Conservation (phyloP, 257 asterid genomes). For the Scutellaria baicalensis region DNA sequence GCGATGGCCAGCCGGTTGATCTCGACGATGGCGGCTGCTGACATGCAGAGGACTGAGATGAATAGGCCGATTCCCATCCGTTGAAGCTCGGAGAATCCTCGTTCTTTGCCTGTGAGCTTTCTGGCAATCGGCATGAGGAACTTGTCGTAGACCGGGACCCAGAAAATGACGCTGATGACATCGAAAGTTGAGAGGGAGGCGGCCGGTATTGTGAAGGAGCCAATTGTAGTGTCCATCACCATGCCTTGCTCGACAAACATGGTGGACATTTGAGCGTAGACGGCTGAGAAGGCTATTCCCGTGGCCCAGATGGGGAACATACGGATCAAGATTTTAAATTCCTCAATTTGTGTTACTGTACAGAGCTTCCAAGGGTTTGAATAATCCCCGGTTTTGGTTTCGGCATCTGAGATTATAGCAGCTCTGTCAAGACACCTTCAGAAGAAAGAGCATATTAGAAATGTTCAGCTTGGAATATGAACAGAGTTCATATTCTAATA, state of each 20-base stretch:
- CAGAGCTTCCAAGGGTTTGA: conserved; percentile 80
- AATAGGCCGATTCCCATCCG: conserved; percentile 87
- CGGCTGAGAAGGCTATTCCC: conserved; percentile 83
- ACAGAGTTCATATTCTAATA: too few species aligned
- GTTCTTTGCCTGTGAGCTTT: conserved; percentile 54
- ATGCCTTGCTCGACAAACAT: conserved; percentile 97
- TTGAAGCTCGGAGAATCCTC: conserved; percentile 75
- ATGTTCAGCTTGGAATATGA: not conserved
- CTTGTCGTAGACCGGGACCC: conserved; percentile 83
- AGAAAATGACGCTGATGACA: conserved; percentile 69
- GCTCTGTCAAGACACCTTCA: conserved; percentile 91
- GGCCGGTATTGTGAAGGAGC: conserved; percentile 80
- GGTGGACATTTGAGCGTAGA: conserved; percentile 82
- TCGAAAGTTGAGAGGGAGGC: conserved; percentile 85
- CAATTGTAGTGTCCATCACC: conserved; percentile 77
- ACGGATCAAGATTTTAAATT: conserved; percentile 70
- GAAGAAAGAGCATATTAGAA: not conserved
- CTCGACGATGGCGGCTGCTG: conserved; percentile 79
- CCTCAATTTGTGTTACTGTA: conserved; percentile 89
- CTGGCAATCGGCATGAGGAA: conserved; percentile 71
- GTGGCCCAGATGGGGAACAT: conserved; percentile 97
- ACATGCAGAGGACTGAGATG: conserved; percentile 64
- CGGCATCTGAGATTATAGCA: conserved; percentile 45
- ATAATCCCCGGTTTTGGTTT: conserved; percentile 41
- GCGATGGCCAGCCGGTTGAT: conserved; percentile 47